Conservation (phyloP, 2,329 filamentous ascomycete genomes). For the Delphinella strobiligena region DNA sequence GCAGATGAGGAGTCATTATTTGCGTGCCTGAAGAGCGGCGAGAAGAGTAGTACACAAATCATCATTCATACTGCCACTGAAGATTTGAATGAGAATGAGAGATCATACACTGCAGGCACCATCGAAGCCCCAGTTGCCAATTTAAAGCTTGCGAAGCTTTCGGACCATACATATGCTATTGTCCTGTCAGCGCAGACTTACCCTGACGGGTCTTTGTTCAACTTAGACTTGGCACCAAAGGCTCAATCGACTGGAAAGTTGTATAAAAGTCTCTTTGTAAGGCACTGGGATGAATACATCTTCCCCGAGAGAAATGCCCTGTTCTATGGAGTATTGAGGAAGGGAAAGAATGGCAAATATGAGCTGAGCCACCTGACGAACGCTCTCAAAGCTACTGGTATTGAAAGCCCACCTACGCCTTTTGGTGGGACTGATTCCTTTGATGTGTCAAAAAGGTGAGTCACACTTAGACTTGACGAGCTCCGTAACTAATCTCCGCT, state of each 20-base stretch:
- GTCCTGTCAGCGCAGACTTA: slow-evolving; percentile 50
- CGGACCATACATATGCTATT: slow-evolving; percentile 27
- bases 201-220: slow-evolving; percentile 52
- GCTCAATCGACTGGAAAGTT: slow-evolving; percentile 34
- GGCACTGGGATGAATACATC: slow-evolving; percentile 47
- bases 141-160: slow-evolving; percentile 32
- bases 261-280: slow-evolving; percentile 40
- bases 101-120: slow-evolving; percentile 28
- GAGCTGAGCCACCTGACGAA: slow-evolving; percentile 44
- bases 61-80: slow-evolving; percentile 21
- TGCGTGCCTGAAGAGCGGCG: slow-evolving; percentile 38
- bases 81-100: no score
- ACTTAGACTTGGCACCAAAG: slow-evolving; percentile 37
- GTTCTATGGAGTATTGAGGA: slow-evolving; percentile 54
- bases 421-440: slow-evolving; percentile 76
- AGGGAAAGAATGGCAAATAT: slow-evolving; percentile 21
- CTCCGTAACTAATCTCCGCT: not conserved
- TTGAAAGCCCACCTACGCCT: slow-evolving; percentile 59
- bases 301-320: slow-evolving; percentile 58
- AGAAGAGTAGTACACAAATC: slow-evolving; percentile 28
- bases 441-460: slow-evolving; percentile 46
- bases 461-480: not conserved
- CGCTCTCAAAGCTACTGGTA: slow-evolving; percentile 45
- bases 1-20: slow-evolving; percentile 50
- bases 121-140: slow-evolving; percentile 37